Conservation (phyloP, 1,284 basidiomycete species). For the Fomitopsis palustris region DNA sequence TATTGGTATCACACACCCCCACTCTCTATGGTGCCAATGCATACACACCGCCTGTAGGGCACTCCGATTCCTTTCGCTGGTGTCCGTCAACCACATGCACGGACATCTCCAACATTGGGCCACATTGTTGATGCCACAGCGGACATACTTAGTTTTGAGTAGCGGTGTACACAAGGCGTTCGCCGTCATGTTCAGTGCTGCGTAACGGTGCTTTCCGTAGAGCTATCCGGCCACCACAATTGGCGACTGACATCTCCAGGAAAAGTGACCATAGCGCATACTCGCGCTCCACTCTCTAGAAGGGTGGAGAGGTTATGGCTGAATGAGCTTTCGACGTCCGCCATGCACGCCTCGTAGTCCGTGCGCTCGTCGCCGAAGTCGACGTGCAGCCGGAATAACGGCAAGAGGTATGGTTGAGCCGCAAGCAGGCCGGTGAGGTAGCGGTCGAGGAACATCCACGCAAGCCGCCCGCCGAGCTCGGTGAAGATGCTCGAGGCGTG, state of each 20-base stretch:
- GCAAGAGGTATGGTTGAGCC: background rate
- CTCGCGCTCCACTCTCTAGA: background rate
- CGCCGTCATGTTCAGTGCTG: background rate
- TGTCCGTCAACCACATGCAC: background rate
- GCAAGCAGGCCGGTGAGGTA: background rate
- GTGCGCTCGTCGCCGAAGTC: background rate
- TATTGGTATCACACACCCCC: background rate
- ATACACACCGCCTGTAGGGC: background rate
- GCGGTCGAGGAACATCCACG: background rate
- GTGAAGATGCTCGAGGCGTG: background rate
- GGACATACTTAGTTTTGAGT: too few relatives aligned
- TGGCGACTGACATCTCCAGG: background rate
- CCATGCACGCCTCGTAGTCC: background rate
- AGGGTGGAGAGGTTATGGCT: background rate
- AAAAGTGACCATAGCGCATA: background rate
- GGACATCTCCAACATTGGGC: background rate
- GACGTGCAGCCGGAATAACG: background rate
- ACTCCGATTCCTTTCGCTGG: background rate
- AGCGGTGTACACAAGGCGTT: too few relatives aligned
- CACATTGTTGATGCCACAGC: too few relatives aligned
- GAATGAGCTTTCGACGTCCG: background rate
- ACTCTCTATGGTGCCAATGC: background rate
- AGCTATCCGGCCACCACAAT: background rate
- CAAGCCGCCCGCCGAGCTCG: background rate
- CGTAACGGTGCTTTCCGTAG: background rate